Conservation (phyloP, 1,284 basidiomycete genomes). For the Trametes hirsuta region DNA sequence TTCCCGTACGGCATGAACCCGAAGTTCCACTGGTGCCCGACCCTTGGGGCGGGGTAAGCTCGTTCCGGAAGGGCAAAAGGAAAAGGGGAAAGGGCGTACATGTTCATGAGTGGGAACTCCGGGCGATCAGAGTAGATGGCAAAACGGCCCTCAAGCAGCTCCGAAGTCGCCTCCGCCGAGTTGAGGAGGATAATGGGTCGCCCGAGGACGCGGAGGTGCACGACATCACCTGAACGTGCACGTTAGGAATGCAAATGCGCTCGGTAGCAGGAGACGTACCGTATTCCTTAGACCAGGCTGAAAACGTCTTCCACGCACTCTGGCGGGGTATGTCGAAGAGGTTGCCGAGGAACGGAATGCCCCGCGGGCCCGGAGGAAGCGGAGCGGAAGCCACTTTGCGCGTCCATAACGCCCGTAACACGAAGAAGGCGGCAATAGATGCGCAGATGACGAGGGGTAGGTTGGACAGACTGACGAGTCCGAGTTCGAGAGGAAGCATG, state of each 20-base stretch:
- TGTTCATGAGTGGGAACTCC: slow-evolving; percentile 9
- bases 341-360: slow-evolving; percentile 65
- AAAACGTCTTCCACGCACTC: slow-evolving; percentile 41
- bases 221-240: slow-evolving; percentile 22
- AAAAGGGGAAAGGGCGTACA: neutral
- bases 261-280: slow-evolving; percentile 20
- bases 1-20: slow-evolving; percentile 19
- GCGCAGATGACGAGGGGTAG: neutral
- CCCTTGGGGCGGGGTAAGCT: neutral
- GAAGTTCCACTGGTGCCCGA: slow-evolving; percentile 16
- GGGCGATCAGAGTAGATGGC: slow-evolving; percentile 59
- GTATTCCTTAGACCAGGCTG: slow-evolving; percentile 33
- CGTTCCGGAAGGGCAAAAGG: neutral
- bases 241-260: neutral
- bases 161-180: slow-evolving; percentile 52
- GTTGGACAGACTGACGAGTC: neutral
- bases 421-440: neutral
- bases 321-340: slow-evolving; percentile 56
- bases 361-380: slow-evolving; percentile 62
- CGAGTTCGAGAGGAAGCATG: neutral
- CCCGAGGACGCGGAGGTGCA: slow-evolving; percentile 19
- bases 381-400: neutral
- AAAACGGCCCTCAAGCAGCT: slow-evolving; percentile 64
- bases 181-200: slow-evolving; percentile 41
- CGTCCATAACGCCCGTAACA: neutral